phyloP scores from a whole-genome alignment of 345 rosid species.

The Aquilaria sinensis region DNA sequence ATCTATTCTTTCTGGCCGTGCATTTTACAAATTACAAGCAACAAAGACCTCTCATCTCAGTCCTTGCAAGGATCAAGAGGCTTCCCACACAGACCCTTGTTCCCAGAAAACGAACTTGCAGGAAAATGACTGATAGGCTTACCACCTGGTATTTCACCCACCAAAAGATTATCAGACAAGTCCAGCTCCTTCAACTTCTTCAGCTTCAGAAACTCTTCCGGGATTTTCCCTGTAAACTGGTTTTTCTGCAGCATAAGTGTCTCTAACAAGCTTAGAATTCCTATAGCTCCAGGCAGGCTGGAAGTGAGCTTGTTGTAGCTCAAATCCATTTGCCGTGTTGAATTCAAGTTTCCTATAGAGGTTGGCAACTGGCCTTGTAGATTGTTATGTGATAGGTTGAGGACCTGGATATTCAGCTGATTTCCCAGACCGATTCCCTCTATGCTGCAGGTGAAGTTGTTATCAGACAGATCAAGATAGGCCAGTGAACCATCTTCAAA shows the following conservation, averaged over 20 bases:
- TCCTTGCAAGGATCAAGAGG: conserved; percentile 42
- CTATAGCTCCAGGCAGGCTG: conserved; percentile 30
- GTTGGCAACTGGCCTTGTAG: conserved; percentile 21
- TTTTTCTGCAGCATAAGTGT: conserved; percentile 45
- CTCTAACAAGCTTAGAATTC: conserved; percentile 30
- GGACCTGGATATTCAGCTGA: conserved; percentile 23
- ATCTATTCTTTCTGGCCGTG: no score
- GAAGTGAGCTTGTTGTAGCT: conserved; percentile 31
- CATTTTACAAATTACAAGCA: background rate
- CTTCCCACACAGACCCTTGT: conserved; percentile 51
- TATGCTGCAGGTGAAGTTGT: conserved; percentile 31
- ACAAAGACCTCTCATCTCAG: background rate
- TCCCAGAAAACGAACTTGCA: conserved; percentile 35
- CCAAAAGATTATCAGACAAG: conserved; percentile 47
- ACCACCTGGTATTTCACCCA: conserved; percentile 41
- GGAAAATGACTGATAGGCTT: conserved; percentile 47
- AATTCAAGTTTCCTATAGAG: conserved; percentile 21
- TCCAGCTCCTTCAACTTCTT: conserved; percentile 36
- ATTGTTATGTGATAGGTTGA: conserved; percentile 36
- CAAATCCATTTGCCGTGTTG: conserved; percentile 33
- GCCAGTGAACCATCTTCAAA: conserved; percentile 36
- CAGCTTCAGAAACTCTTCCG: conserved; percentile 34
- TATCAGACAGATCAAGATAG: conserved; percentile 44
- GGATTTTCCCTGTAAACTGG: conserved; percentile 37
- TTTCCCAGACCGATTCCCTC: conserved; percentile 25